Percentiles rank a stretch among this genome's conserved stretches.
Evolutionary conservation across 192 early-diverging fungal genomes (phyloP).

Genomic region (Thamnidium elegans): DNA sequence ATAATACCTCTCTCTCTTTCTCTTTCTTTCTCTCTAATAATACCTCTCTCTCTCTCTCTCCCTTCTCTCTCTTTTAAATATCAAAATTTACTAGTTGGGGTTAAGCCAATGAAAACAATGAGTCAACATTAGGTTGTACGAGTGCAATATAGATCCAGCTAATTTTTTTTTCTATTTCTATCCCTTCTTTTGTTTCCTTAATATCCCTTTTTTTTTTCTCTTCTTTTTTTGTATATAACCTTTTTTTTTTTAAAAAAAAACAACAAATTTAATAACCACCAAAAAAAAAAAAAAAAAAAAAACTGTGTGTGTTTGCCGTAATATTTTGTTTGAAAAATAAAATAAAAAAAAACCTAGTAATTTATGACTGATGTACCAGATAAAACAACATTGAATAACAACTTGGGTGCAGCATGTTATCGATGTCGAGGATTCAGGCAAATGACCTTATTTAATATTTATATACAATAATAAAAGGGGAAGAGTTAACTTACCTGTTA

Average conservation of each 20-base stretch:
- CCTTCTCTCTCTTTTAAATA: background rate
- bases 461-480: background rate
- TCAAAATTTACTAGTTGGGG: background rate
- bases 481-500: background rate
- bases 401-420: constrained; percentile 36
- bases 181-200: constrained; percentile 5
- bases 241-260: constrained; percentile 3
- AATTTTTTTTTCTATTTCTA: constrained; percentile 7
- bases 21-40: too few species aligned
- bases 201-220: background rate
- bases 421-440: constrained; percentile 42
- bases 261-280: background rate
- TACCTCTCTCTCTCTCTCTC: too few species aligned
- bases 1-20: too few species aligned
- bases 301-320: background rate
- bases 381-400: constrained; percentile 16
- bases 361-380: constrained; percentile 25
- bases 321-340: constrained; percentile 3
- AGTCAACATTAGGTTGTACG: background rate
- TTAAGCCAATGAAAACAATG: background rate
- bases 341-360: background rate
- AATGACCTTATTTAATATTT: constrained; percentile 1
- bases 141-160: background rate
- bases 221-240: background rate
- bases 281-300: constrained; percentile 5